These are phyloP conservation scores for Yarrowia divulgata DNA, from an alignment of 805 yeast species.

Conservation along the genomic window DNA sequence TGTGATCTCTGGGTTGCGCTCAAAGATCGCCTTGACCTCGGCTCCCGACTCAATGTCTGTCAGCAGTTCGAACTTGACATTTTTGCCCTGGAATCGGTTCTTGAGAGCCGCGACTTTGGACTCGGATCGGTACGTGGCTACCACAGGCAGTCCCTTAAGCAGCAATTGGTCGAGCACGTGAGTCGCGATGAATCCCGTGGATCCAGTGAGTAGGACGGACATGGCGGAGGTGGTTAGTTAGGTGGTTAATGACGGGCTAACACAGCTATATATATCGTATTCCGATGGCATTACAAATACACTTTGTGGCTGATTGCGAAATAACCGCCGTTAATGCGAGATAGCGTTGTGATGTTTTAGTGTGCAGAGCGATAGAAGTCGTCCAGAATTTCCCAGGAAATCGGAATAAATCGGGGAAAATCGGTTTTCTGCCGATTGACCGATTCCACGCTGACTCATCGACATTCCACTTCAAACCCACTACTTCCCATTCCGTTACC, in stretches of 20 bases:
- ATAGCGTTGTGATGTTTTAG: conserved; percentile 6
- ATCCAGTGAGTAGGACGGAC: conserved; percentile 55
- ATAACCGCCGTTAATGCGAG: neutral
- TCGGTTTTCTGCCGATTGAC: too few relatives aligned
- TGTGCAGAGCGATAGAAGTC: too few relatives aligned
- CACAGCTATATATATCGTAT: neutral
- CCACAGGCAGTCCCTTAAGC: conserved; percentile 53
- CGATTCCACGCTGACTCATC: too few relatives aligned
- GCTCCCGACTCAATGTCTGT: conserved; percentile 47
- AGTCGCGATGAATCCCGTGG: conserved; percentile 58
- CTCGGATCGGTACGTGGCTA: conserved; percentile 58
- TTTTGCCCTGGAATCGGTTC: conserved; percentile 45
- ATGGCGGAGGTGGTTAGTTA: neutral
- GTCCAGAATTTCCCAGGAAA: too few relatives aligned
- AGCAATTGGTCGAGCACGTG: conserved; percentile 53
- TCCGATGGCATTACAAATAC: conserved; percentile 9
- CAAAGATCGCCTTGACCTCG: conserved; percentile 59
- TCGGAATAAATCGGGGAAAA: too few relatives aligned
- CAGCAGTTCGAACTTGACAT: conserved; percentile 47
- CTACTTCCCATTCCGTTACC: too few relatives aligned
- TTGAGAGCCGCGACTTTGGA: conserved; percentile 53
- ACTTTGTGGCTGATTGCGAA: conserved; percentile 24
- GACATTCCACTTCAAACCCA: too few relatives aligned
- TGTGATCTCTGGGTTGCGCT: conserved; percentile 52
- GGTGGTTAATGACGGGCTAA: neutral